Percentiles rank a stretch among this genome's conserved stretches.
Conservation (phyloP, 2,329 filamentous ascomycete species). For the Beauveria scarabaeidicola region DNA sequence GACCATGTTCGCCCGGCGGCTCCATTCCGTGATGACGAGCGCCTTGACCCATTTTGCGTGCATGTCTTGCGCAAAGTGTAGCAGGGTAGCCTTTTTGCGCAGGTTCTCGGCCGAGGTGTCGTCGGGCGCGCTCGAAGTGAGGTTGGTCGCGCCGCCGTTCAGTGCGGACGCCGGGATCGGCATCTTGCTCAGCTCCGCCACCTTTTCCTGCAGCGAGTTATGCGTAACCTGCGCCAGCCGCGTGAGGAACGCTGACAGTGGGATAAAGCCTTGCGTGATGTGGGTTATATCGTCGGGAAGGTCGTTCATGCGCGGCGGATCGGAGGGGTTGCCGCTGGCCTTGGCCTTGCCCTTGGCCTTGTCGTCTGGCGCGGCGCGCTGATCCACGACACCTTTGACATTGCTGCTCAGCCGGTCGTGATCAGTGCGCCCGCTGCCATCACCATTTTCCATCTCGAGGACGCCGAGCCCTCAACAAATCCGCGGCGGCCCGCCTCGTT, state of each 20-base stretch:
- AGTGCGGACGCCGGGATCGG: constrained; percentile 42
- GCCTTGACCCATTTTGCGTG: constrained; percentile 90
- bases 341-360: constrained; percentile 28
- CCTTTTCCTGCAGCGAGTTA: constrained; percentile 62
- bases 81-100: constrained; percentile 64
- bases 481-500: neutral
- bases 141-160: constrained; percentile 43
- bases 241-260: constrained; percentile 64
- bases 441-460: constrained; percentile 48
- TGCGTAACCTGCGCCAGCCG: constrained; percentile 78
- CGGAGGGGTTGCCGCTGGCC: constrained; percentile 17
- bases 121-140: constrained; percentile 29
- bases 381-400: constrained; percentile 33
- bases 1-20: constrained; percentile 67
- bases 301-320: constrained; percentile 42
- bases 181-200: constrained; percentile 62
- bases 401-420: constrained; percentile 40
- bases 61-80: constrained; percentile 71
- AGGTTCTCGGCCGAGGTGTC: constrained; percentile 58
- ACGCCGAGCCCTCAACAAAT: constrained; percentile 38
- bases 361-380: constrained; percentile 23
- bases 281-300: constrained; percentile 57
- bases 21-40: constrained; percentile 86
- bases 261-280: constrained; percentile 67
- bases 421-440: constrained; percentile 45